Percentiles rank a stretch among this genome's conserved stretches.
phyloP scores from a whole-genome alignment of 1,139 yeast species.

The Blastobotrys illinoisensis region DNA sequence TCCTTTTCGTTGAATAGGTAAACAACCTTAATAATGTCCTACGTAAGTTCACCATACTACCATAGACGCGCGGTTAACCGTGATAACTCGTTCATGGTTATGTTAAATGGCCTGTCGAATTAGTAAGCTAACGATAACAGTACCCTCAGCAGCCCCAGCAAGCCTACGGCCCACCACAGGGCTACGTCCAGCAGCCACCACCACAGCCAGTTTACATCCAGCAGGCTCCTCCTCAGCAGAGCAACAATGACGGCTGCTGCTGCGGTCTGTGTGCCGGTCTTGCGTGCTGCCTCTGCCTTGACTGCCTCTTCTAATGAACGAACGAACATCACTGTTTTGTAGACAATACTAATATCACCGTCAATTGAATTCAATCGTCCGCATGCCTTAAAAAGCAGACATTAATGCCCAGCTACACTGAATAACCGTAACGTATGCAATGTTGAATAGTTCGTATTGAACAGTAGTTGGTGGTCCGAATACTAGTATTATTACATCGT shows the following conservation, averaged over 20 bases:
- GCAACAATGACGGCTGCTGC: conserved; percentile 26
- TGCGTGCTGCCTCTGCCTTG: conserved; percentile 29
- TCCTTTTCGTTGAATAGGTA: neutral
- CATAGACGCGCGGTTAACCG: no score
- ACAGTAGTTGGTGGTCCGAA: neutral
- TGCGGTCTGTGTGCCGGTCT: conserved; percentile 32
- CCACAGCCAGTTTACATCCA: conserved; percentile 28
- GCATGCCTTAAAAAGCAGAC: no score
- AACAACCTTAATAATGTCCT: conserved; percentile 14
- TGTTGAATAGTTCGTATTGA: no score
- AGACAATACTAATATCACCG: neutral
- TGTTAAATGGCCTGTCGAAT: no score
- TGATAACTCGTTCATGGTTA: no score
- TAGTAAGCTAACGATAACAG: conserved; percentile 3
- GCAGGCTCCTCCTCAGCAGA: conserved; percentile 16
- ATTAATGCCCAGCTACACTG: no score
- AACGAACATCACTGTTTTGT: neutral
- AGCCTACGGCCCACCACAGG: conserved; percentile 23
- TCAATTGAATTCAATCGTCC: neutral
- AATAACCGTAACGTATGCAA: no score
- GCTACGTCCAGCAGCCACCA: conserved; percentile 22
- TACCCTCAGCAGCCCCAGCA: conserved; percentile 29
- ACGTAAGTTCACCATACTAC: conserved; percentile 16
- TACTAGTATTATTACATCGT: neutral
- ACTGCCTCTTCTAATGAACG: conserved; percentile 7